Evolutionary conservation across 495 filamentous ascomycete genomes (phyloP), one percentile per base, ranked within the genome.

Genomic region (Antarctomyces pellizariae): DNA sequence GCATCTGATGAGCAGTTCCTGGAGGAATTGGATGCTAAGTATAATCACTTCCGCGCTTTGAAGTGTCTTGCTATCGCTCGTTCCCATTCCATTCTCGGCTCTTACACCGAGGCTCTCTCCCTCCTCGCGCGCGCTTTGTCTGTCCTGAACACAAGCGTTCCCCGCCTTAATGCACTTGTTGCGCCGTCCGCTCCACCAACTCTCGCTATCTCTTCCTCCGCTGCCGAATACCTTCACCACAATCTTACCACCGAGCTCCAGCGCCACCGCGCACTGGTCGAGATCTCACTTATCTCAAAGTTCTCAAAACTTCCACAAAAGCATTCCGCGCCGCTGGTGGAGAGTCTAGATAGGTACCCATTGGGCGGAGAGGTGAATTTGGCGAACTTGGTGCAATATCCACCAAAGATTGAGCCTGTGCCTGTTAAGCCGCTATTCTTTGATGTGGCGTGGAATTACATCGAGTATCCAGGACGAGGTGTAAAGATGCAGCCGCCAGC

Each of bases 381-480:
- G 21, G 52, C 54, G 8, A 75, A 86, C 31, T 57, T 99, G 16
- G 86, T 92, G 10, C 60, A 63, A 0, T 93, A 80, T 44, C 89
- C 86, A 3, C 84, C 86, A 0, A 65, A 64, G 36, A 52, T 92
- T 29, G 64, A 76, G 30, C 64, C 76, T 0, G 64, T 93, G 19
- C 82, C 86, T 0, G 80, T 93, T 9, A 99, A 99, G 49, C 89
- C 86, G 9, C 47, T 99, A 9, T 95, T 93, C 57, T 62, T 95
- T 24, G 86, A 99, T 45, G 76, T 91, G 7, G 86, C 86, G 9
- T 95, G 79, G 75, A 99, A 95, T 46, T 99, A 91, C 44, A 79
- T 99, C 33, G 71, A 80, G 12, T 99, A 99, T 46, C 83, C 86
- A 2, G 75, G 73, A 2, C 59, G 61, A 16, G 28, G 40, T 25